phyloP scores from a whole-genome alignment of 306 rosid species.

The Quercus rubra region DNA sequence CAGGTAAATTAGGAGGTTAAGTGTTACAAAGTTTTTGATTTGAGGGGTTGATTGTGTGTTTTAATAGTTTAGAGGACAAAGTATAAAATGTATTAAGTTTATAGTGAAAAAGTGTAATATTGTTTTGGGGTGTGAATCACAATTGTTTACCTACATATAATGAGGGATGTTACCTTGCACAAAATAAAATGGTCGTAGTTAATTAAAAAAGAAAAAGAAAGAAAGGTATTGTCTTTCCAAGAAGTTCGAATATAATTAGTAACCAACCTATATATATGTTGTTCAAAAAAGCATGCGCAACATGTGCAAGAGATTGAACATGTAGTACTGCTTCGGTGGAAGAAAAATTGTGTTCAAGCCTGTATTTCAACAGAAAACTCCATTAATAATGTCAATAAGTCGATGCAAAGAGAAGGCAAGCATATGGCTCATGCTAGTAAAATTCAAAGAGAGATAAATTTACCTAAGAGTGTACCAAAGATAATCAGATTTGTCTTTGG shows the following conservation, averaged over 20 bases:
- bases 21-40: too few relatives aligned
- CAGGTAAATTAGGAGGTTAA: too few relatives aligned
- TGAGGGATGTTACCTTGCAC: too few relatives aligned
- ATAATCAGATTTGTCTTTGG: conserved; percentile 72
- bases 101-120: too few relatives aligned
- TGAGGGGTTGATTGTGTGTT: too few relatives aligned
- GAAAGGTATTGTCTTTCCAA: too few relatives aligned
- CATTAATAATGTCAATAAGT: background rate
- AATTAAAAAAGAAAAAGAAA: background rate
- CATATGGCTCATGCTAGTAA: background rate
- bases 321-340: conserved; percentile 43
- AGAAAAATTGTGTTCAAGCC: conserved; percentile 50
- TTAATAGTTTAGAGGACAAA: too few relatives aligned
- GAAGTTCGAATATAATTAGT: too few relatives aligned
- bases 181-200: too few relatives aligned
- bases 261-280: conserved; percentile 37
- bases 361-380: conserved; percentile 21
- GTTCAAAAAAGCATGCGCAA: conserved; percentile 52
- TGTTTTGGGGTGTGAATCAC: too few relatives aligned
- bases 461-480: conserved; percentile 69
- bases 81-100: too few relatives aligned
- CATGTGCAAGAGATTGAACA: conserved; percentile 58
- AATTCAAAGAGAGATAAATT: background rate
- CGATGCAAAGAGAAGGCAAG: background rate
- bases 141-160: too few relatives aligned